Base-by-base conservation (phyloP, 768 basidiomycete species). In the Cystofilobasidium bisporidii region DNA sequence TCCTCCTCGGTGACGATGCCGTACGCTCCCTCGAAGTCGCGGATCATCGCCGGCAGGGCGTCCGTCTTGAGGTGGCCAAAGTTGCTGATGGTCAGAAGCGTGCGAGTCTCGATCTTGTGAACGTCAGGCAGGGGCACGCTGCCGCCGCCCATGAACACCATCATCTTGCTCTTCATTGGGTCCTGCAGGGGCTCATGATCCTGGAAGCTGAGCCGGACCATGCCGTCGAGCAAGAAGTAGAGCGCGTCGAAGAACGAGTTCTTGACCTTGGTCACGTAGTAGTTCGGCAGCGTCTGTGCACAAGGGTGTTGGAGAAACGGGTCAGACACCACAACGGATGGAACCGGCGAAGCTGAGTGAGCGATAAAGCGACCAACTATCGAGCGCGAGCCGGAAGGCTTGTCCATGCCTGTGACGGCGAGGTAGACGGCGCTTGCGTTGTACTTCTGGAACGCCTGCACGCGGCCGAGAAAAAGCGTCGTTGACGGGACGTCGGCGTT, bases 21-120 rank as follows among this genome's bases (percentile, higher is more conserved):
- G 73, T 93, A 86, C 4, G 86, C 84, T 61, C 79, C 82, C 75
- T 92, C 88, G 38, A 97, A 82, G 72, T 91, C 87, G 61, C 79
- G 81, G 58, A 91, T 81, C 84, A 97, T 86, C 69, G 79, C 83
- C 0, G 91, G 90, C 28, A 97, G 83, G 40, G 88, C 78, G 0
- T 79, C 78, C 64, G 82, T 82, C 64, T 84, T 83, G 32, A 99
- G 81, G 72, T 89, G 83, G 17, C 82, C 83, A 71, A 98, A 85
- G 75, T 98, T 97, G 20, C 91, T 89, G 38, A 97, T 81, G 48
- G 96, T 90, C 47, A 97, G 79, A 20, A 99, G 81, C 56, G 93
- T 81, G 55, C 94, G 85, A 18, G 83, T 87, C 74, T 94, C 88
- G 43, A 64, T 64, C 24, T 60, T 45, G 30, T 32, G 26, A 2